These are phyloP conservation scores for Butyriboletus loyo DNA, from an alignment of 768 basidiomycete genomes.

Conservation along the genomic window DNA sequence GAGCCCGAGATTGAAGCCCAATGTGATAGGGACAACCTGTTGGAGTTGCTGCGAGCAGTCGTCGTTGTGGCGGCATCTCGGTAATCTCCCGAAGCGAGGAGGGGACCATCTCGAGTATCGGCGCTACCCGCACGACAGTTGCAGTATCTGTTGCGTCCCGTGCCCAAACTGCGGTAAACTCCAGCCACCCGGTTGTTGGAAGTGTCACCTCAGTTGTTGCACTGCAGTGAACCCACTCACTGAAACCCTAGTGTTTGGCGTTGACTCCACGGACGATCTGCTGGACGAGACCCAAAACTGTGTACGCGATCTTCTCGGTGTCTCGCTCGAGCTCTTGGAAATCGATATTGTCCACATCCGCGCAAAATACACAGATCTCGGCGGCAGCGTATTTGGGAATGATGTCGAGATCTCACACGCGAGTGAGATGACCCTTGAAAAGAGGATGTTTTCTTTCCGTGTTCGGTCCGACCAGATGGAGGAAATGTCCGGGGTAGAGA, in stretches of 20 bases:
- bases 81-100: slow-evolving; percentile 30
- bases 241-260: slow-evolving; percentile 30
- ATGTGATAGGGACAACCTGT: slow-evolving; percentile 46
- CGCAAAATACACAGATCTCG: slow-evolving; percentile 35
- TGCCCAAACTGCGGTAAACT: neutral
- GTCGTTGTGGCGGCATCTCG: slow-evolving; percentile 36
- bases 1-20: slow-evolving; percentile 40
- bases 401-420: slow-evolving; percentile 35
- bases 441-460: slow-evolving; percentile 24
- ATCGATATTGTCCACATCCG: slow-evolving; percentile 34
- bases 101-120: slow-evolving; percentile 36
- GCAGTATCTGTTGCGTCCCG: slow-evolving; percentile 50
- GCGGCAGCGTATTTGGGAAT: slow-evolving; percentile 39
- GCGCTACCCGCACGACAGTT: slow-evolving; percentile 40
- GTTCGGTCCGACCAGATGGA: slow-evolving; percentile 40
- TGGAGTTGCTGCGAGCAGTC: slow-evolving; percentile 49
- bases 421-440: slow-evolving; percentile 34
- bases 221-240: slow-evolving; percentile 49
- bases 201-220: slow-evolving; percentile 44
- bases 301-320: slow-evolving; percentile 44
- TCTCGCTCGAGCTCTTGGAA: slow-evolving; percentile 38
- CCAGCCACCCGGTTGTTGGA: neutral
- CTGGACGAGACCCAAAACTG: slow-evolving; percentile 43
- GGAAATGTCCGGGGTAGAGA: slow-evolving; percentile 39
- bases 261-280: slow-evolving; percentile 42